Percentiles rank a stretch among this genome's conserved stretches.
Conservation (phyloP, 352 stramenopile genomes). For the Globisporangium cederbergense region DNA sequence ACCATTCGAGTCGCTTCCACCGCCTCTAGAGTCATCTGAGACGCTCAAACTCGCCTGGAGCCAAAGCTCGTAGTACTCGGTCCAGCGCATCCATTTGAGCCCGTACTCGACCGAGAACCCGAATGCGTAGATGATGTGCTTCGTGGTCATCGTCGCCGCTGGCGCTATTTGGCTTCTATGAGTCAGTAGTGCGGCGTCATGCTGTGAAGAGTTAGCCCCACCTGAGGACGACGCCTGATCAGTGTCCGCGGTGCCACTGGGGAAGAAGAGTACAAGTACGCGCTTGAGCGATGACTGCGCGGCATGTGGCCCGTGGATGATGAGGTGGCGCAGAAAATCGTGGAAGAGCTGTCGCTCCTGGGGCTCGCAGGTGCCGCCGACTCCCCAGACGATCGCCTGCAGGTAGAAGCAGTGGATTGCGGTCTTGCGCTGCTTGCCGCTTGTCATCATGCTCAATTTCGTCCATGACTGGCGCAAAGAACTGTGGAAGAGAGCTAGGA, state of each 20-base stretch:
- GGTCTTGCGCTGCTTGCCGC: constrained; percentile 56
- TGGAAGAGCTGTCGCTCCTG: constrained; percentile 63
- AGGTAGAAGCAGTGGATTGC: constrained; percentile 64
- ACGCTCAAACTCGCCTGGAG: constrained; percentile 22
- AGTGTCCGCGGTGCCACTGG: constrained; percentile 29
- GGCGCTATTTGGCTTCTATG: neutral
- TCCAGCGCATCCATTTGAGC: constrained; percentile 70
- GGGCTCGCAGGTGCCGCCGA: constrained; percentile 44
- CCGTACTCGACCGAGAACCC: constrained; percentile 67
- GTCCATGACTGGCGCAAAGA: constrained; percentile 44
- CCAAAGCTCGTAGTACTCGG: constrained; percentile 60
- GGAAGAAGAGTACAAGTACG: constrained; percentile 49
- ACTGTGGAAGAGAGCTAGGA: constrained; percentile 53
- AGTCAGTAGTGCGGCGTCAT: neutral
- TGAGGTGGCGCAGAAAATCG: constrained; percentile 52
- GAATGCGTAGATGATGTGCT: constrained; percentile 63
- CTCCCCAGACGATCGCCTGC: constrained; percentile 68
- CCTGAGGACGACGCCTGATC: neutral
- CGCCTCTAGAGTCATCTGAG: neutral
- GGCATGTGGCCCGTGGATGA: constrained; percentile 42
- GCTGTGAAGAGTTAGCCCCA: neutral
- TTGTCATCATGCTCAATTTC: constrained; percentile 55
- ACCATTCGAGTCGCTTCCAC: constrained; percentile 1
- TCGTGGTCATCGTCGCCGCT: constrained; percentile 5
- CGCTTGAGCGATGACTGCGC: constrained; percentile 56